Evolutionary conservation across 2,329 filamentous ascomycete genomes (phyloP).

Genomic region (Magnaporthiopsis rhizophila): DNA sequence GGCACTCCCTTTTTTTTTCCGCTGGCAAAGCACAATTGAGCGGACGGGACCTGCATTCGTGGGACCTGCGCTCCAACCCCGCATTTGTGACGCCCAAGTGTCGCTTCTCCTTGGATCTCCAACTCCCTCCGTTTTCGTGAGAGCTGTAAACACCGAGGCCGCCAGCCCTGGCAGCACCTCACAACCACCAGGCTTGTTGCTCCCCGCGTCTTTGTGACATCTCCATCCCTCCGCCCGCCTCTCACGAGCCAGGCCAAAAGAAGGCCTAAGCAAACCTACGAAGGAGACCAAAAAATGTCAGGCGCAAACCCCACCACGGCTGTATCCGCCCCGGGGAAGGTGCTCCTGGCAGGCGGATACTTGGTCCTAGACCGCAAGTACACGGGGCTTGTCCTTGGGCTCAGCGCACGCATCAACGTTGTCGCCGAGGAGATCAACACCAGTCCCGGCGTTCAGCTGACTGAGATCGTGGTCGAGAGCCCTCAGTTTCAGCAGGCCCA

Average conservation of each 20-base stretch:
- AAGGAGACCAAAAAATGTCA: background rate
- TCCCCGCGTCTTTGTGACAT: background rate
- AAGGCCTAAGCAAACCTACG: background rate
- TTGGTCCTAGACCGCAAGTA: slow-evolving; percentile 84
- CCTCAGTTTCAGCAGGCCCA: slow-evolving; percentile 83
- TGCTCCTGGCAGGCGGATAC: slow-evolving; percentile 89
- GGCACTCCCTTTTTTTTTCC: background rate
- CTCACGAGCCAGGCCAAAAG: too few relatives aligned
- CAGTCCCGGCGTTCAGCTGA: slow-evolving; percentile 54
- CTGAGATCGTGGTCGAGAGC: slow-evolving; percentile 76
- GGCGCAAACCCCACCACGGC: slow-evolving; percentile 35
- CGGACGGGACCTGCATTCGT: background rate
- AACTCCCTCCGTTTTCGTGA: background rate
- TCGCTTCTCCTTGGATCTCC: background rate
- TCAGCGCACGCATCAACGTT: slow-evolving; percentile 61
- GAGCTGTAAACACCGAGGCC: background rate
- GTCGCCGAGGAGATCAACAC: slow-evolving; percentile 49
- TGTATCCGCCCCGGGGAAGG: slow-evolving; percentile 91
- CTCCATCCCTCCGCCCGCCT: too few relatives aligned
- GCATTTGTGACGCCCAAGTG: background rate
- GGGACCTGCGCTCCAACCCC: background rate
- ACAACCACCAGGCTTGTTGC: background rate
- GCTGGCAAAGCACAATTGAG: background rate
- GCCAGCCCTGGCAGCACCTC: background rate
- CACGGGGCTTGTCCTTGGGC: slow-evolving; percentile 65